Evolutionary conservation across 306 rosid species (phyloP).

Genomic region (Fagus crenata): DNA sequence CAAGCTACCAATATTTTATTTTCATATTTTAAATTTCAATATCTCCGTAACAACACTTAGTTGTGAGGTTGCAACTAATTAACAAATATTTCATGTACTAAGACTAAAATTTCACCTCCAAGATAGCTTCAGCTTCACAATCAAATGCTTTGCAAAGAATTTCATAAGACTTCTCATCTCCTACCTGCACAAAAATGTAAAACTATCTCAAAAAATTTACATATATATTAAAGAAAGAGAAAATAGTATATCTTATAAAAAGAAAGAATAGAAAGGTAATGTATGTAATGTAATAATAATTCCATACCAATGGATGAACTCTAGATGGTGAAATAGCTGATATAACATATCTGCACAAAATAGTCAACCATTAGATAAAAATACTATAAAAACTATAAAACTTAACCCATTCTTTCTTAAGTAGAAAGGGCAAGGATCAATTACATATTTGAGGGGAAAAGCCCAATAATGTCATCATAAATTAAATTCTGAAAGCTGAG

Average conservation of each 20-base stretch:
- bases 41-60: not conserved
- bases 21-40: not conserved
- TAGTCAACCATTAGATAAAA: slow-evolving; percentile 20
- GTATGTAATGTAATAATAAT: not conserved
- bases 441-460: not conserved
- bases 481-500: not conserved
- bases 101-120: slow-evolving; percentile 47
- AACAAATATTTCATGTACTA: not conserved
- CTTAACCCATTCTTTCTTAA: not conserved
- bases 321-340: slow-evolving; percentile 75
- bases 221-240: no score
- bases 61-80: not conserved
- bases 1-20: not conserved
- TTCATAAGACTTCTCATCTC: slow-evolving; percentile 62
- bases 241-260: slow-evolving; percentile 3
- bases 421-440: not conserved
- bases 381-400: slow-evolving; percentile 8
- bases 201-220: slow-evolving; percentile 1
- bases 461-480: not conserved
- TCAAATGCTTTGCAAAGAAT: slow-evolving; percentile 77
- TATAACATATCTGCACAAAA: slow-evolving; percentile 61
- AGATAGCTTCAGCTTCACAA: slow-evolving; percentile 53
- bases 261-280: slow-evolving; percentile 11
- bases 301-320: slow-evolving; percentile 58
- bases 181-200: slow-evolving; percentile 50